Conservation (phyloP, 371 early-diverging fungal genomes). For the Actinomortierella ambigua region DNA sequence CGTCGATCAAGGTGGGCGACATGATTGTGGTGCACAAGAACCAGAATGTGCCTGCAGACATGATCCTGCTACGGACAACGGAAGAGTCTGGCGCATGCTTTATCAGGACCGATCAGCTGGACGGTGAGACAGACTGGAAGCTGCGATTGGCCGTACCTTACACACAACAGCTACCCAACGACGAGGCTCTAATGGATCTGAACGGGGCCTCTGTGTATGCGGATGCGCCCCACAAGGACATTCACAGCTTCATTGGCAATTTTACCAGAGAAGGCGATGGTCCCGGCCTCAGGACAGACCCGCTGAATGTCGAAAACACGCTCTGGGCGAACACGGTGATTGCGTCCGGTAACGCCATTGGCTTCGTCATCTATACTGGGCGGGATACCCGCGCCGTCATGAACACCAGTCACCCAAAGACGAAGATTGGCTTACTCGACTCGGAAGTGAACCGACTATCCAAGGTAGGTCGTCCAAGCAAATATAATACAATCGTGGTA, state of each 20-base stretch:
- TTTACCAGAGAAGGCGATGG: conserved; percentile 60
- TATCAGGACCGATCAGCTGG: conserved; percentile 99
- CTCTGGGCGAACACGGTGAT: conserved; percentile 99
- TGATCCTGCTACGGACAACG: conserved; percentile 87
- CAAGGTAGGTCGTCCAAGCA: too few relatives aligned
- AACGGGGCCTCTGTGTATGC: conserved; percentile 82
- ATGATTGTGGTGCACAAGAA: conserved; percentile 90
- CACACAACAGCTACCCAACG: conserved; percentile 72
- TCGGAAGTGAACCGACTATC: conserved; percentile 92
- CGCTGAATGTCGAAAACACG: conserved; percentile 93
- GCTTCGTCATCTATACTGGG: conserved; percentile 98
- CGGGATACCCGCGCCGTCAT: conserved; percentile 96
- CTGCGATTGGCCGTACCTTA: conserved; percentile 85
- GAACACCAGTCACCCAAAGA: conserved; percentile 96
- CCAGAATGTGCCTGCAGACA: conserved; percentile 92
- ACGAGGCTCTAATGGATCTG: conserved; percentile 61
- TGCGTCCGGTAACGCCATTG: conserved; percentile 93
- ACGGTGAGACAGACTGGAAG: conserved; percentile 99
- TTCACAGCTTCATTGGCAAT: conserved; percentile 94
- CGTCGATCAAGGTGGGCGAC: conserved; percentile 94
- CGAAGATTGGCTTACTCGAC: conserved; percentile 97
- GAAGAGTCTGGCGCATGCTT: conserved; percentile 93
- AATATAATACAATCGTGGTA: not conserved
- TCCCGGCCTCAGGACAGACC: conserved; percentile 59
- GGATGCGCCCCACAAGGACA: conserved; percentile 96